phyloP scores from a whole-genome alignment of 2,329 filamentous ascomycete species.

The Tolypocladium guangdongense region DNA sequence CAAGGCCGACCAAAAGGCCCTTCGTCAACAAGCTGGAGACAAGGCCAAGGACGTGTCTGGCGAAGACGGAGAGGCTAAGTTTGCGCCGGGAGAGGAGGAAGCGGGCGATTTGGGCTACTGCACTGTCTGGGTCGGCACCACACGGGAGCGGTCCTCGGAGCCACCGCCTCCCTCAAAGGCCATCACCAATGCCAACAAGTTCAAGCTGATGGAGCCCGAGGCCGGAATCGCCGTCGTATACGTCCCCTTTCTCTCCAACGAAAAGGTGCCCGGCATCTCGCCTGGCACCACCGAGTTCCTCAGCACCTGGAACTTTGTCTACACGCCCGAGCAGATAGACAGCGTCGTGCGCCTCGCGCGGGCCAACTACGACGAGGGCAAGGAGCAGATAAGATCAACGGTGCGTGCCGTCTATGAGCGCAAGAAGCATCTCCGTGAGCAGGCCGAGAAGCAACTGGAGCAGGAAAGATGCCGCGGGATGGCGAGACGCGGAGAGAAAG shows the following conservation, averaged over 20 bases:
- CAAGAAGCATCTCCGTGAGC: constrained; percentile 61
- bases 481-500: constrained; percentile 38
- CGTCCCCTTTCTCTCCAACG: constrained; percentile 78
- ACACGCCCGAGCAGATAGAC: constrained; percentile 83
- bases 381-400: constrained; percentile 64
- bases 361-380: constrained; percentile 79
- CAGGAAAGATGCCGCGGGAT: constrained; percentile 32
- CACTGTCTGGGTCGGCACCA: constrained; percentile 89
- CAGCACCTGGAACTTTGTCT: constrained; percentile 97
- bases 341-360: constrained; percentile 69
- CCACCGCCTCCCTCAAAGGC: constrained; percentile 41
- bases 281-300: constrained; percentile 76
- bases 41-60: constrained; percentile 10
- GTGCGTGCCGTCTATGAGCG: constrained; percentile 86
- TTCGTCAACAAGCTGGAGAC: constrained; percentile 14
- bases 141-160: constrained; percentile 53
- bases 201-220: constrained; percentile 57
- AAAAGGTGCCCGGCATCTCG: constrained; percentile 69
- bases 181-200: constrained; percentile 52
- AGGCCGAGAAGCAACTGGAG: constrained; percentile 31
- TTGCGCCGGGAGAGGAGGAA: constrained; percentile 30
- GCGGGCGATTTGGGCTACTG: constrained; percentile 71
- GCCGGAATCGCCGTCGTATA: constrained; percentile 87
- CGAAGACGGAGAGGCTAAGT: constrained; percentile 21
- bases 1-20: constrained; percentile 30